phyloP scores from a whole-genome alignment of 805 yeast genomes.

The Lipomyces kockii region DNA sequence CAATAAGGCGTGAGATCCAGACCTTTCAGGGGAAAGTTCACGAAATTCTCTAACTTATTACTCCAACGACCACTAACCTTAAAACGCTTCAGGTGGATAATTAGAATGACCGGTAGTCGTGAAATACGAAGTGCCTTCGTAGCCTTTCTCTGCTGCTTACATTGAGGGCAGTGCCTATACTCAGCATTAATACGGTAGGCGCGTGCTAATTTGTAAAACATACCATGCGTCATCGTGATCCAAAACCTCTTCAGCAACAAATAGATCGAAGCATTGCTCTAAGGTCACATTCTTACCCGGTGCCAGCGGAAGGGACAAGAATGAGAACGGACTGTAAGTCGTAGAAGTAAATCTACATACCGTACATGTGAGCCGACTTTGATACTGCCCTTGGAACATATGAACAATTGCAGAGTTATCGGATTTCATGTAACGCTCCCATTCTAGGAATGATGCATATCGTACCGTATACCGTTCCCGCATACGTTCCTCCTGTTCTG shows the following conservation, averaged over 20 bases:
- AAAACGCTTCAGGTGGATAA: conserved; percentile 86
- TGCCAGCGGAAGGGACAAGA: conserved; percentile 80
- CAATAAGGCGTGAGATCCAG: conserved; percentile 73
- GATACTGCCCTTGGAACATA: conserved; percentile 85
- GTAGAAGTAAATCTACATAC: conserved; percentile 79
- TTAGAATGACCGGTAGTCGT: conserved; percentile 74
- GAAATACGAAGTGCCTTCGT: conserved; percentile 74
- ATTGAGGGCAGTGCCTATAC: conserved; percentile 60
- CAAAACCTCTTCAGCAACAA: conserved; percentile 72
- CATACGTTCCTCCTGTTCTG: conserved; percentile 69
- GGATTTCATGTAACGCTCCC: conserved; percentile 83
- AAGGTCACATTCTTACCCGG: conserved; percentile 49
- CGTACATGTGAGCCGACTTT: conserved; percentile 75
- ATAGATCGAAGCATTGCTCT: conserved; percentile 73
- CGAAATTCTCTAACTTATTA: conserved; percentile 66
- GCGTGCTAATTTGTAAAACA: neutral
- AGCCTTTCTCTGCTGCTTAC: conserved; percentile 66
- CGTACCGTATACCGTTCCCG: conserved; percentile 77
- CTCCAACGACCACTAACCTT: conserved; percentile 47
- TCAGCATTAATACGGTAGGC: neutral
- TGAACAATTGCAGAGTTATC: conserved; percentile 82
- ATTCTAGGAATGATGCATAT: conserved; percentile 83
- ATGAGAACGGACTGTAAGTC: conserved; percentile 81
- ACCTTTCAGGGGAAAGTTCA: conserved; percentile 65
- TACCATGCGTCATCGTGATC: conserved; percentile 83